A percentile compares a stretch with the other conserved stretches of the same genome.
Conservation (phyloP, 139 green algal genomes). For the Micromonas pusilla region DNA sequence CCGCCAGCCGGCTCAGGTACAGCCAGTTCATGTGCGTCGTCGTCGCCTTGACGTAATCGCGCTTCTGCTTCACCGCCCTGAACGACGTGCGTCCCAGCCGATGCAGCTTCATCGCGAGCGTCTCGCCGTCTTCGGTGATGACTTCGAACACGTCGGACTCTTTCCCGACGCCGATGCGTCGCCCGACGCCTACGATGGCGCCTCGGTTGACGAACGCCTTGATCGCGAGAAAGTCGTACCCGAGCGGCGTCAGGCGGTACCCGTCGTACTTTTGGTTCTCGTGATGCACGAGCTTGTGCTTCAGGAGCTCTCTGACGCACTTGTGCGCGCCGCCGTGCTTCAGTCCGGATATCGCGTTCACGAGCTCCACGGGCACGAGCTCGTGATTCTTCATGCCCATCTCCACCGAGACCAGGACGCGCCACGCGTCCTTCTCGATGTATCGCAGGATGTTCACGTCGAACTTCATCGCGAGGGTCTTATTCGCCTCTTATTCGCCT, state of each 20-base stretch:
- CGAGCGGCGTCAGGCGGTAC: conserved; percentile 86
- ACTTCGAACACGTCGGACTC: conserved; percentile 68
- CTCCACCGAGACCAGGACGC: conserved; percentile 88
- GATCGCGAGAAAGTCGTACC: conserved; percentile 96
- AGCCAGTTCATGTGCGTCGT: conserved; percentile 74
- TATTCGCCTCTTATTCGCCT: background rate
- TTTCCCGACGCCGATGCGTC: conserved; percentile 95
- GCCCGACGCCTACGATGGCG: conserved; percentile 71
- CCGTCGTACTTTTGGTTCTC: conserved; percentile 85
- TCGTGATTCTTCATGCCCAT: conserved; percentile 98
- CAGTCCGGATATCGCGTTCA: conserved; percentile 81
- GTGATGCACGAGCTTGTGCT: conserved; percentile 96
- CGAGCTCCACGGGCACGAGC: conserved; percentile 79
- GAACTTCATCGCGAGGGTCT: conserved; percentile 78
- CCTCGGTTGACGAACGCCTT: conserved; percentile 71
- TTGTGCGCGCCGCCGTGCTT: conserved; percentile 79
- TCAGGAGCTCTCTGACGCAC: conserved; percentile 71
- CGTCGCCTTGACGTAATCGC: conserved; percentile 81
- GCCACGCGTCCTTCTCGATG: conserved; percentile 87
- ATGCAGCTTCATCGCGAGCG: conserved; percentile 91
- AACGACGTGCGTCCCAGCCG: conserved; percentile 94
- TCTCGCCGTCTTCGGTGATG: conserved; percentile 66
- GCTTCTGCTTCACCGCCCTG: conserved; percentile 89
- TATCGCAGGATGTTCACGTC: conserved; percentile 94
- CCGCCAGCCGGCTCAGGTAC: conserved; percentile 86